A percentile compares a stretch with the other conserved stretches of the same genome.
phyloP scores from a whole-genome alignment of 371 early-diverging fungal genomes.

The Rhizomucor miehei region DNA sequence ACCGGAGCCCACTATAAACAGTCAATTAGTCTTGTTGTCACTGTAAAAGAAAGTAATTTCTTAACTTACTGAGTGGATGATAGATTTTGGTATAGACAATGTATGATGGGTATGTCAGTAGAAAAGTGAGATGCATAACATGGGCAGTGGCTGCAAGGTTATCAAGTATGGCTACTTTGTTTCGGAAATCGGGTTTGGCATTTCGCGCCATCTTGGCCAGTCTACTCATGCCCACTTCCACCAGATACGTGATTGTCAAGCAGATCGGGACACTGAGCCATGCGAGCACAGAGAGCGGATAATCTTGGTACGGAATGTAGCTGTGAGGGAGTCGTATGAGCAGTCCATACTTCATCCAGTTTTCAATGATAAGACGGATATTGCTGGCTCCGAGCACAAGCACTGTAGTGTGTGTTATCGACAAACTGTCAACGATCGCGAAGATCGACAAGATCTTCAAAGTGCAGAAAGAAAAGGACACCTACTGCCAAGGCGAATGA shows the following conservation, averaged over 20 bases:
- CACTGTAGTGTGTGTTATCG: slow-evolving; percentile 38
- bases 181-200: slow-evolving; percentile 32
- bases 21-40: neutral
- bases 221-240: slow-evolving; percentile 53
- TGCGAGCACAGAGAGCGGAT: slow-evolving; percentile 47
- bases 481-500: slow-evolving; percentile 66
- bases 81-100: slow-evolving; percentile 69
- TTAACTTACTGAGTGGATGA: slow-evolving; percentile 62
- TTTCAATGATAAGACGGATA: slow-evolving; percentile 82
- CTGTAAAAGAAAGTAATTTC: neutral
- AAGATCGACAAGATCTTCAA: too few species aligned
- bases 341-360: slow-evolving; percentile 86
- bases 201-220: slow-evolving; percentile 29
- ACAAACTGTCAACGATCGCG: neutral
- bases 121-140: slow-evolving; percentile 51
- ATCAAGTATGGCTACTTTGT: slow-evolving; percentile 33
- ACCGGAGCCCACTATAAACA: slow-evolving; percentile 49
- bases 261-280: slow-evolving; percentile 50
- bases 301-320: slow-evolving; percentile 54
- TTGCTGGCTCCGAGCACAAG: slow-evolving; percentile 82
- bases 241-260: slow-evolving; percentile 47
- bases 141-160: slow-evolving; percentile 42
- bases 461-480: too few species aligned
- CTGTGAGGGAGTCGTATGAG: slow-evolving; percentile 68
- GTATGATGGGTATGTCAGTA: slow-evolving; percentile 61